These are phyloP conservation scores for Xylaria curta DNA, from an alignment of 495 filamentous ascomycete species.

Conservation along the genomic window DNA sequence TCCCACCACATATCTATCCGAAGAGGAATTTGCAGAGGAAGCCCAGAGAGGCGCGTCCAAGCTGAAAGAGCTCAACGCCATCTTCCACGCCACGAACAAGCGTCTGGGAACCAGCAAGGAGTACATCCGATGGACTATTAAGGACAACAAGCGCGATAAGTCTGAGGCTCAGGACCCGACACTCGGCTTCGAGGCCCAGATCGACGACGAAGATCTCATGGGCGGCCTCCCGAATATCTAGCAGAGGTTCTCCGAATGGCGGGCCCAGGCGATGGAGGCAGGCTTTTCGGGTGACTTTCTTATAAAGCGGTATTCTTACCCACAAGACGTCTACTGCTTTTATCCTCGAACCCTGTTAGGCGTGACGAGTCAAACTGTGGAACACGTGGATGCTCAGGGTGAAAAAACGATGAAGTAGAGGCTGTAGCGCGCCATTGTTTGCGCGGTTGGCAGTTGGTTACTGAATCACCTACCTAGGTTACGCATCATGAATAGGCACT, in stretches of 20 bases:
- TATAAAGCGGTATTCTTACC: background rate
- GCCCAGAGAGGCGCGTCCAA: slow-evolving; percentile 49
- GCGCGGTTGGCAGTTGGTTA: background rate
- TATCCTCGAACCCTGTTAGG: background rate
- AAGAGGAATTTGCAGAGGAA: slow-evolving; percentile 53
- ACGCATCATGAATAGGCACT: background rate
- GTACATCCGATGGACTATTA: slow-evolving; percentile 58
- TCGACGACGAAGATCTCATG: slow-evolving; percentile 76
- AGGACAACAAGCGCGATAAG: slow-evolving; percentile 50
- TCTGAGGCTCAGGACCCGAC: slow-evolving; percentile 39
- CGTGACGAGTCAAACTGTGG: background rate
- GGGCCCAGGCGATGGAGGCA: background rate
- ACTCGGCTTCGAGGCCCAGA: slow-evolving; percentile 44
- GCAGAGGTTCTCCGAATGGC: background rate
- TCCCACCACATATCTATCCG: slow-evolving; percentile 43
- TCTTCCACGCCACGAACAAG: slow-evolving; percentile 57
- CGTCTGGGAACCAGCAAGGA: slow-evolving; percentile 66
- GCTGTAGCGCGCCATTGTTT: background rate
- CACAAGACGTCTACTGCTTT: background rate
- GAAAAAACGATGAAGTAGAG: background rate
- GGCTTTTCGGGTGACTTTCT: background rate
- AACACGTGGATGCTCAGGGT: background rate
- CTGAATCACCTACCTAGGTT: background rate
- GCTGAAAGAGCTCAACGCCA: slow-evolving; percentile 50
- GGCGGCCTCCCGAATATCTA: slow-evolving; percentile 47